These are phyloP conservation scores for Serendipita sp. DNA, from an alignment of 768 basidiomycete species.

Conservation along the genomic window DNA sequence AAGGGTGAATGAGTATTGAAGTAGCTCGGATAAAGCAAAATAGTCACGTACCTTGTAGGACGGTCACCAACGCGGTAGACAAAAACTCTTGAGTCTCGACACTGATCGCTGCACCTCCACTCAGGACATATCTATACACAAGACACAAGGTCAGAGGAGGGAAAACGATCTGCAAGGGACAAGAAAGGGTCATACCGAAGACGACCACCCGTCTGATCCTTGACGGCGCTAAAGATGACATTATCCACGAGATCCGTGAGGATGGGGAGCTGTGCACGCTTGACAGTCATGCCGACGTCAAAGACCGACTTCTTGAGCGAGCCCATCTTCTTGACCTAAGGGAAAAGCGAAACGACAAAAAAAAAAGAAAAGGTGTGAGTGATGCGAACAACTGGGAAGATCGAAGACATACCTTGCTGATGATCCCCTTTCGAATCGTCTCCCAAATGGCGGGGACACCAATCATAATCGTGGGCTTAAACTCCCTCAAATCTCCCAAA, in stretches of 20 bases:
- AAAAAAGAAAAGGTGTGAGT: not conserved
- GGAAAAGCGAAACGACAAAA: not conserved
- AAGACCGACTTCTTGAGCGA: conserved; percentile 58
- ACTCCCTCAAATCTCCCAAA: conserved; percentile 70
- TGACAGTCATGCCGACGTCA: conserved; percentile 56
- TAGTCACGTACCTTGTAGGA: conserved; percentile 61
- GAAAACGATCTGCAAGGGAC: no score
- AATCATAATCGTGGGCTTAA: conserved; percentile 78
- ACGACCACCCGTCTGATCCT: conserved; percentile 72
- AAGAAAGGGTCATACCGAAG: conserved; percentile 40
- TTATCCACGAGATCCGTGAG: conserved; percentile 53
- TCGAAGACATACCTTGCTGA: conserved; percentile 32
- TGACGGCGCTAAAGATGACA: conserved; percentile 59
- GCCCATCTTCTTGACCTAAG: conserved; percentile 43
- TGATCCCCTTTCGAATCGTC: conserved; percentile 86
- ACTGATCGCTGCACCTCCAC: conserved; percentile 77
- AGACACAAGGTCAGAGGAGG: no score
- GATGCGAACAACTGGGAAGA: not conserved
- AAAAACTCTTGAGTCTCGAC: conserved; percentile 86
- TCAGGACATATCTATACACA: conserved; percentile 20
- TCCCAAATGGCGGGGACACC: conserved; percentile 98
- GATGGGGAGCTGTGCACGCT: conserved; percentile 52
- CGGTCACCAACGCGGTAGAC: conserved; percentile 54
- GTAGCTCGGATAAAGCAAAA: not conserved
- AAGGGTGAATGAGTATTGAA: conserved; percentile 6